These are phyloP conservation scores for Fagus crenata DNA, from an alignment of 306 rosid species.

Conservation along the genomic window DNA sequence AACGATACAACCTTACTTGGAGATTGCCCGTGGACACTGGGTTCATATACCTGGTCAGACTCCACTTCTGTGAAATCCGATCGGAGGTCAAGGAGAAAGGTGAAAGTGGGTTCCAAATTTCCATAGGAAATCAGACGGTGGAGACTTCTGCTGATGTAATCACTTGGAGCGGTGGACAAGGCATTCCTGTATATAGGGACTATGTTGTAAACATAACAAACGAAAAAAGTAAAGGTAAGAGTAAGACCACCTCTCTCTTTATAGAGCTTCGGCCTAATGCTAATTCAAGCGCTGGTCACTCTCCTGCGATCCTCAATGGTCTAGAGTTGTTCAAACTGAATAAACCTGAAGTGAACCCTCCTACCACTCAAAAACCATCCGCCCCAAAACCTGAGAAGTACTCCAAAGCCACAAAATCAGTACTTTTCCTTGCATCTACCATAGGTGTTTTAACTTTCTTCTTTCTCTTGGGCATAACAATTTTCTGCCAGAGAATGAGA, in stretches of 20 bases:
- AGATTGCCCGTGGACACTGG: slow-evolving; percentile 25
- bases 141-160: background rate
- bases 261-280: slow-evolving; percentile 13
- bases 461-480: background rate
- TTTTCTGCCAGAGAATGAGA: background rate
- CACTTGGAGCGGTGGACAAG: background rate
- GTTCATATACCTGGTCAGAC: slow-evolving; percentile 28
- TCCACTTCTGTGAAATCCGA: slow-evolving; percentile 35
- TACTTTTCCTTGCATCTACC: background rate
- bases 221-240: background rate
- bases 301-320: slow-evolving; percentile 27
- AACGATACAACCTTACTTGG: slow-evolving; percentile 32
- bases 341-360: background rate
- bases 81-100: fast-evolving
- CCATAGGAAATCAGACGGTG: background rate
- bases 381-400: background rate
- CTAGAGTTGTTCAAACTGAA: slow-evolving; percentile 34
- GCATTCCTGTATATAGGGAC: slow-evolving; percentile 6
- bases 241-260: background rate
- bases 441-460: background rate
- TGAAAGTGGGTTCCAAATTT: slow-evolving; percentile 2
- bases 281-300: background rate
- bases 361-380: background rate
- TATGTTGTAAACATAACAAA: background rate
- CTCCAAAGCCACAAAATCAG: background rate